These are phyloP conservation scores for Kluyveromyces starmeri DNA, from an alignment of 805 yeast species.

Conservation along the genomic window DNA sequence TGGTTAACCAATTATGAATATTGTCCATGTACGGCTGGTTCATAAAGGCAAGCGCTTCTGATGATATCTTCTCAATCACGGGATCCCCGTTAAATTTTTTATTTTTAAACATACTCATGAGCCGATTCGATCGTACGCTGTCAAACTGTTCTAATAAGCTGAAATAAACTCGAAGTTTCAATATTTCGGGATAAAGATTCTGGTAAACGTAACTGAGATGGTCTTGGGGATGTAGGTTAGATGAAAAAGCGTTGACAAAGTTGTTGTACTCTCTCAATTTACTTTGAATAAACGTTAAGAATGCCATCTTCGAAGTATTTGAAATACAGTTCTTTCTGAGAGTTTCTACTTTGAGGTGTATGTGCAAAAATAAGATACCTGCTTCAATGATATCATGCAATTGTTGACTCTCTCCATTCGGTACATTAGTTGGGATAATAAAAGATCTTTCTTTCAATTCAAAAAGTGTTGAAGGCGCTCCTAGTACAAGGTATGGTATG, in stretches of 20 bases:
- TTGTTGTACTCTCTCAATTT: constrained; percentile 36
- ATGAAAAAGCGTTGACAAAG: constrained; percentile 29
- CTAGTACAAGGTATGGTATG: constrained; percentile 48
- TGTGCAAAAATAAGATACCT: constrained; percentile 50
- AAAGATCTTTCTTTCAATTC: constrained; percentile 33
- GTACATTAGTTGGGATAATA: constrained; percentile 42
- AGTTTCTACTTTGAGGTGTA: constrained; percentile 30
- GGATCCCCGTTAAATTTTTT: constrained; percentile 58
- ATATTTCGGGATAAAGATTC: constrained; percentile 29
- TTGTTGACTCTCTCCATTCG: constrained; percentile 47
- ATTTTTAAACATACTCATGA: constrained; percentile 44
- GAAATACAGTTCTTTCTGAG: constrained; percentile 21
- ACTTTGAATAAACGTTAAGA: constrained; percentile 38
- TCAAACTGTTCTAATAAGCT: constrained; percentile 33
- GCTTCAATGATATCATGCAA: constrained; percentile 58
- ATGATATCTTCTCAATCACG: constrained; percentile 36
- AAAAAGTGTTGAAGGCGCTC: constrained; percentile 51
- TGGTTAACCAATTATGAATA: constrained; percentile 55
- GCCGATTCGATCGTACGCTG: constrained; percentile 36
- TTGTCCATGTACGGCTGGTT: constrained; percentile 53
- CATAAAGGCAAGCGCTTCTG: constrained; percentile 36
- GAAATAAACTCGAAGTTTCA: constrained; percentile 49
- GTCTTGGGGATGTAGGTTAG: background rate
- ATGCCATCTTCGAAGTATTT: constrained; percentile 57
- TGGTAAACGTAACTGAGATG: constrained; percentile 1